Conservation (phyloP, 129 eudicot species). For the Apium graveolens region DNA sequence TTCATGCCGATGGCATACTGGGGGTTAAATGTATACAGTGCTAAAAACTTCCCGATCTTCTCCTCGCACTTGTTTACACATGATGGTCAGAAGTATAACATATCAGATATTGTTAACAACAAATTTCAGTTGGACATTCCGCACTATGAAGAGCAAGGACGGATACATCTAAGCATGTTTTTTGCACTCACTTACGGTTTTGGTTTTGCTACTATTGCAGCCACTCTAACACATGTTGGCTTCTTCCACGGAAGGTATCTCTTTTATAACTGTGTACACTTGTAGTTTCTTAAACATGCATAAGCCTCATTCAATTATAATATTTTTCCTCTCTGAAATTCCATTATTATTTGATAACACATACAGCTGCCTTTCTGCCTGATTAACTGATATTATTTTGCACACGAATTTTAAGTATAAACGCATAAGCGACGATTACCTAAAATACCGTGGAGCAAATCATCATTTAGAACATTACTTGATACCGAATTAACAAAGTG, state of each 20-base stretch:
- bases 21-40: slow-evolving; percentile 68
- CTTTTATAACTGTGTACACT: background rate
- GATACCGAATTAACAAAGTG: background rate
- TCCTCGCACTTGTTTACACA: slow-evolving; percentile 80
- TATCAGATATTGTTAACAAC: slow-evolving; percentile 67
- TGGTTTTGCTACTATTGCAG: slow-evolving; percentile 80
- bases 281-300: background rate
- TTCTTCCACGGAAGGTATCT: slow-evolving; percentile 76
- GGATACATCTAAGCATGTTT: slow-evolving; percentile 69
- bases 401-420: background rate
- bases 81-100: slow-evolving; percentile 62
- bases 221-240: slow-evolving; percentile 76
- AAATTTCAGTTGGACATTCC: slow-evolving; percentile 59
- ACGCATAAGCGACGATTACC: background rate
- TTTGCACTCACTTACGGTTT: slow-evolving; percentile 86
- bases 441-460: background rate
- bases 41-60: slow-evolving; percentile 63
- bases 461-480: background rate
- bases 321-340: background rate
- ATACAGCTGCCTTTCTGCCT: background rate
- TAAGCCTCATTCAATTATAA: background rate
- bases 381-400: background rate
- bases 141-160: slow-evolving; percentile 55
- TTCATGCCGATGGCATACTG: slow-evolving; percentile 76
- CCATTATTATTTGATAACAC: background rate